These are phyloP conservation scores for Globisporangium sylvaticum DNA, from an alignment of 352 stramenopile genomes.

Conservation along the genomic window DNA sequence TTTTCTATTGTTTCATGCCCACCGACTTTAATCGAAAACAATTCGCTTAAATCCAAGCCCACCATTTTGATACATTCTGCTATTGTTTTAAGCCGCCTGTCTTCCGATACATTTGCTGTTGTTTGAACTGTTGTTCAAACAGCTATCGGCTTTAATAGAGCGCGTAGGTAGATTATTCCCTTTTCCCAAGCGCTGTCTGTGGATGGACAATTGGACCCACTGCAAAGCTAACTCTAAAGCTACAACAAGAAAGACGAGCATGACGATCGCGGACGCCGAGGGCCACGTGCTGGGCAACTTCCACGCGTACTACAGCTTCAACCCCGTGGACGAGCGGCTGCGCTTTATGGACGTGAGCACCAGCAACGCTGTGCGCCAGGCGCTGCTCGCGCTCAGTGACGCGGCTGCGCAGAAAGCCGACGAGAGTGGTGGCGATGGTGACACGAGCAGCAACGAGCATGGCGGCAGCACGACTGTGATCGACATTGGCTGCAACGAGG, in stretches of 20 bases:
- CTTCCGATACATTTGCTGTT: no score
- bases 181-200: neutral
- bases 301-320: constrained; percentile 85
- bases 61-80: no score
- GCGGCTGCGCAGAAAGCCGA: neutral
- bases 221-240: neutral
- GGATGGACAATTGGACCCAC: neutral
- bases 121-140: no score
- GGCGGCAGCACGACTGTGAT: constrained; percentile 34
- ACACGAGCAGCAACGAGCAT: constrained; percentile 17
- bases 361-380: constrained; percentile 33
- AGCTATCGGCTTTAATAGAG: no score
- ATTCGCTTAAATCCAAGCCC: no score
- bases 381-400: constrained; percentile 27
- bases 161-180: no score
- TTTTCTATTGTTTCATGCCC: no score
- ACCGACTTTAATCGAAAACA: no score
- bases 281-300: constrained; percentile 83
- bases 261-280: constrained; percentile 37
- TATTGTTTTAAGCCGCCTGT: no score
- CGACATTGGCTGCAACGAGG: constrained; percentile 86
- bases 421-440: constrained; percentile 5
- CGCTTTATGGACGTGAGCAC: constrained; percentile 63
- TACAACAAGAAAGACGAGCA: neutral
- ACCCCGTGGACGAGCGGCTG: constrained; percentile 64